phyloP scores from a whole-genome alignment of 2,329 filamentous ascomycete genomes.

The Scytalidium sp. region DNA sequence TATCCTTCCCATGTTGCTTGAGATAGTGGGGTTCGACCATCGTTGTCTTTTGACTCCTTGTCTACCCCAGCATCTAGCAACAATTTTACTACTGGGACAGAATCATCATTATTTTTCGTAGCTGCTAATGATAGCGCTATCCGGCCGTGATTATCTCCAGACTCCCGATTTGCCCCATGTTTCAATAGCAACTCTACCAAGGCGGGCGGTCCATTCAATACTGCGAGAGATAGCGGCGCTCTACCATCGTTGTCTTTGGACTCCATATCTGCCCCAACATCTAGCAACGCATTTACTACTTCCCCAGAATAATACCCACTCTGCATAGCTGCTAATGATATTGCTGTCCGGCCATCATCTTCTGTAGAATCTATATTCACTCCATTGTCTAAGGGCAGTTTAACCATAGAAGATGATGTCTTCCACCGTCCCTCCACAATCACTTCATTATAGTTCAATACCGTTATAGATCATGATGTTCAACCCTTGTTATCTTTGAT shows the following conservation, averaged over 20 bases:
- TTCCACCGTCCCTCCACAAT: too few relatives aligned
- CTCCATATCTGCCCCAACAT: slow-evolving; percentile 9
- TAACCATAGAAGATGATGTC: not conserved
- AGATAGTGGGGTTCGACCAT: too few relatives aligned
- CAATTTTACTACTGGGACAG: not conserved
- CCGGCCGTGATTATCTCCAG: not conserved
- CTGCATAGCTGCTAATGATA: not conserved
- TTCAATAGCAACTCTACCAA: not conserved
- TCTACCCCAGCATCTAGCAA: slow-evolving; percentile 1
- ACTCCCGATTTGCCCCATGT: not conserved
- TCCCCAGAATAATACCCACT: not conserved
- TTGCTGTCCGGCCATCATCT: slow-evolving; percentile 5
- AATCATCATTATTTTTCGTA: not conserved
- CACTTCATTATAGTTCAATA: slow-evolving; percentile 17
- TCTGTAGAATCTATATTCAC: slow-evolving; percentile 2
- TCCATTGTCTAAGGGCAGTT: not conserved
- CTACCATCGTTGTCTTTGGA: slow-evolving; percentile 7
- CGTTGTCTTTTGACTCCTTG: too few relatives aligned
- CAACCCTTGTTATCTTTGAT: too few relatives aligned
- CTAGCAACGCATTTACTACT: slow-evolving; percentile 11
- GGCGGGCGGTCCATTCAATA: too few relatives aligned
- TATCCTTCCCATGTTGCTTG: too few relatives aligned
- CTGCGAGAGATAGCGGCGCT: too few relatives aligned
- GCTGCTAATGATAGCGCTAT: not conserved
- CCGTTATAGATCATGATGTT: slow-evolving; percentile 30